Percentiles rank a stretch among this genome's conserved stretches.
phyloP scores from a whole-genome alignment of 495 filamentous ascomycete genomes.

The Venustampulla echinocandica region DNA sequence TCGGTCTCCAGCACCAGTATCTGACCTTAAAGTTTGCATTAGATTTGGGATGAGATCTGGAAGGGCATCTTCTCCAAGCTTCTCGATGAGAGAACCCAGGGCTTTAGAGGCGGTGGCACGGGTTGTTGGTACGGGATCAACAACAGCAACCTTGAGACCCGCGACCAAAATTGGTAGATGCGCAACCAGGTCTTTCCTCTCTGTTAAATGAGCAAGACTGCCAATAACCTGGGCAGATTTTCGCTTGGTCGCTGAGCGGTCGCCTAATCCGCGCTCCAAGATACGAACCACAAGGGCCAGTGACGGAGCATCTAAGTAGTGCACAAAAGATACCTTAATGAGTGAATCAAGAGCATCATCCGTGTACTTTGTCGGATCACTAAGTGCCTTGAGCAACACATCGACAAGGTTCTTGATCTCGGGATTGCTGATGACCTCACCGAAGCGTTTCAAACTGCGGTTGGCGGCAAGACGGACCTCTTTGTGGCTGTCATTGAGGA shows the following conservation, averaged over 20 bases:
- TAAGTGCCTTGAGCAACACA: slow-evolving; percentile 89
- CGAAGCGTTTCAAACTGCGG: slow-evolving; percentile 91
- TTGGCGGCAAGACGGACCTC: slow-evolving; percentile 89
- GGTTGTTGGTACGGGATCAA: slow-evolving; percentile 95
- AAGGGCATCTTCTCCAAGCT: slow-evolving; percentile 91
- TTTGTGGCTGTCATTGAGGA: slow-evolving; percentile 96
- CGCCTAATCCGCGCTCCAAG: slow-evolving; percentile 81
- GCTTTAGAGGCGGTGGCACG: slow-evolving; percentile 94
- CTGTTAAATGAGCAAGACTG: slow-evolving; percentile 91
- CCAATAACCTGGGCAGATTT: slow-evolving; percentile 97
- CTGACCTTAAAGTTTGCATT: slow-evolving; percentile 94
- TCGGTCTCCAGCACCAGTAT: slow-evolving; percentile 90
- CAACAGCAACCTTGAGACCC: slow-evolving; percentile 77
- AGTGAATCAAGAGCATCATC: slow-evolving; percentile 88
- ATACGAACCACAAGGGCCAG: slow-evolving; percentile 91
- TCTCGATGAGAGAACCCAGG: slow-evolving; percentile 89
- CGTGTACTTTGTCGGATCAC: slow-evolving; percentile 94
- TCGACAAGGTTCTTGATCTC: slow-evolving; percentile 87
- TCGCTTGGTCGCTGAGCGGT: slow-evolving; percentile 86
- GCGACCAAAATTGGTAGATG: slow-evolving; percentile 91
- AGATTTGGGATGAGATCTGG: slow-evolving; percentile 96
- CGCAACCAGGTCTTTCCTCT: slow-evolving; percentile 83
- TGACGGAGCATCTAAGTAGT: slow-evolving; percentile 93
- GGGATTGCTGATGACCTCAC: slow-evolving; percentile 95
- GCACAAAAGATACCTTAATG: slow-evolving; percentile 92